Evolutionary conservation across 2,329 filamentous ascomycete species (phyloP), one percentile per base, ranked within the genome.

Genomic region (Ophiostoma ips): DNA sequence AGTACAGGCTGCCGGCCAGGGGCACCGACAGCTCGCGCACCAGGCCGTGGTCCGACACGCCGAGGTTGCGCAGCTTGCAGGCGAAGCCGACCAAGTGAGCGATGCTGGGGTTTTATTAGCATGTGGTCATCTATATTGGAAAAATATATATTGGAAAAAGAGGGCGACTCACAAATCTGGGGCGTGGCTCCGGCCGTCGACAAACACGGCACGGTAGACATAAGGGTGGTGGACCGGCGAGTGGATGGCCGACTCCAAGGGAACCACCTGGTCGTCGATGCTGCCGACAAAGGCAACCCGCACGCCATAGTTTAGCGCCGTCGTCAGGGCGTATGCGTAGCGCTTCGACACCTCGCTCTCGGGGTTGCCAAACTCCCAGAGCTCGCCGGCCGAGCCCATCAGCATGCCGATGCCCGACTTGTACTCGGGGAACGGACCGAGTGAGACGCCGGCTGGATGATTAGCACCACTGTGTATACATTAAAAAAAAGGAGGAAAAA

Each of bases 251-350:
- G 89, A 95, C 79, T 95, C 90, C 61, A 98, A 71, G 4, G 89
- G 90, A 13, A 98, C 89, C 2, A 98, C 72, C 64, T 98, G 92
- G 64, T 98, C 92, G 63, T 98, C 92, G 48, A 98, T 94, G 64
- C 89, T 95, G 49, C 90, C 90, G 52, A 94, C 75, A 62, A 89
- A 95, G 0, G 88, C 84, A 46, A 96, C 78, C 37, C 87, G 79
- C 13, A 86, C 86, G 12, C 89, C 88, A 58, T 87, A 83, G 15
- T 81, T 75, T 7, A 98, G 70, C 2, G 84, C 83, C 10, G 77
- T 76, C 59, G 84, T 80, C 3, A 96, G 68, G 0, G 88, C 80
- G 28, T 79, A 71, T 58, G 87, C 80, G 57, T 95, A 94, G 57
- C 85, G 79, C 59, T 83, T 82, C 1, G 87, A 90, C 12, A 95